A percentile compares a stretch with the other conserved stretches of the same genome.
These are phyloP conservation scores for Oligophagozyma castellii DNA, from an alignment of 1,139 yeast species.

Conservation along the genomic window DNA sequence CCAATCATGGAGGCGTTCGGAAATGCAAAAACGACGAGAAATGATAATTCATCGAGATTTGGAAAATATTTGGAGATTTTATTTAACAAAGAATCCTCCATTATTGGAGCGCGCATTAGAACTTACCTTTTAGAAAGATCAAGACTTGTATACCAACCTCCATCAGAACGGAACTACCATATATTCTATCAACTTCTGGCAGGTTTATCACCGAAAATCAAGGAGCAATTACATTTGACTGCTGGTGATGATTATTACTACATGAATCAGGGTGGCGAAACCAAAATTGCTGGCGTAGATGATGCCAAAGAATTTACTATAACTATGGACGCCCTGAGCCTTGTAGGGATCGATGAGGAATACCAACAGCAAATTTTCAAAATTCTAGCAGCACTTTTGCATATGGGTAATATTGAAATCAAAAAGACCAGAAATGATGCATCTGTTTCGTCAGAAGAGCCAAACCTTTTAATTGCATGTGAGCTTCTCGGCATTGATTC, in stretches of 20 bases:
- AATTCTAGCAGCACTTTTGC: conserved; percentile 78
- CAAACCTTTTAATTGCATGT: conserved; percentile 70
- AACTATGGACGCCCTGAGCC: conserved; percentile 60
- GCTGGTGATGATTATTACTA: conserved; percentile 60
- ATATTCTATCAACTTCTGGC: conserved; percentile 83
- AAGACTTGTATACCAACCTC: conserved; percentile 86
- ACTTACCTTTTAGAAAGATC: conserved; percentile 89
- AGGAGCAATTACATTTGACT: conserved; percentile 44
- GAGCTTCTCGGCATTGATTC: conserved; percentile 77
- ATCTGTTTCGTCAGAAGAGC: conserved; percentile 70
- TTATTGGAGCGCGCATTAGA: conserved; percentile 88
- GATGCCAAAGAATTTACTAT: conserved; percentile 64
- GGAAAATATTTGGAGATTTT: conserved; percentile 91
- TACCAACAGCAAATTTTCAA: conserved; percentile 61
- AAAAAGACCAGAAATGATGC: conserved; percentile 82
- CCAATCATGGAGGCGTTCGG: conserved; percentile 99
- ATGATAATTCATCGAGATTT: conserved; percentile 93
- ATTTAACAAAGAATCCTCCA: conserved; percentile 59
- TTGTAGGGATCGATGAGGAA: conserved; percentile 57
- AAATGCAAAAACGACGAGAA: conserved; percentile 94
- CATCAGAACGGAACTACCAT: conserved; percentile 82
- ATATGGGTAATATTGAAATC: conserved; percentile 85
- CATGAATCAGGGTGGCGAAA: conserved; percentile 81
- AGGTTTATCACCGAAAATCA: conserved; percentile 56
- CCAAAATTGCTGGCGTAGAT: conserved; percentile 63